A percentile compares a stretch with the other conserved stretches of the same genome.
Evolutionary conservation across 2,329 filamentous ascomycete species (phyloP).

Genomic region (Talaromyces piceae): DNA sequence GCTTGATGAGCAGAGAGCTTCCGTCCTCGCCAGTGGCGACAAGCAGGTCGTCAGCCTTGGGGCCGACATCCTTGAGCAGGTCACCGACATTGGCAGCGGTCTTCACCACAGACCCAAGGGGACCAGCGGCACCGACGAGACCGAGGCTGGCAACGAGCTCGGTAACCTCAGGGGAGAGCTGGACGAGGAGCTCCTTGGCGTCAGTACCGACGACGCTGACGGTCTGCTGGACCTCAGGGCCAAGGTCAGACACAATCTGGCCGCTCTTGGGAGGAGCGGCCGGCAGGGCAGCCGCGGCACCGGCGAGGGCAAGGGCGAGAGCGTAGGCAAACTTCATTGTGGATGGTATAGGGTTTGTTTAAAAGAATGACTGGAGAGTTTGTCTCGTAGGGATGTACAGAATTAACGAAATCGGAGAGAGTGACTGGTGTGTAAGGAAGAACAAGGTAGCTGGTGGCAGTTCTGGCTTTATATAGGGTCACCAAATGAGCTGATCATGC

Average conservation of each 20-base stretch:
- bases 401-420: neutral
- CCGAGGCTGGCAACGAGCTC: conserved; percentile 23
- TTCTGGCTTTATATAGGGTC: neutral
- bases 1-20: conserved; percentile 23
- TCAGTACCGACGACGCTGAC: conserved; percentile 24
- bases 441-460: neutral
- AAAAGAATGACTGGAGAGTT: neutral
- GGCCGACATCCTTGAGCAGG: conserved; percentile 19
- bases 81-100: conserved; percentile 21
- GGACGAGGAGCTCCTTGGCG: conserved; percentile 20
- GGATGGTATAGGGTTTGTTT: neutral
- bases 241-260: conserved; percentile 24
- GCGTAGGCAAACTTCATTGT: conserved; percentile 10
- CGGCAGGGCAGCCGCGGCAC: conserved; percentile 11
- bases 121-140: conserved; percentile 18
- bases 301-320: conserved; percentile 5
- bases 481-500: neutral
- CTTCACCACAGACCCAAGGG: conserved; percentile 21
- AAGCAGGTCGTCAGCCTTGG: conserved; percentile 20
- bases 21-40: conserved; percentile 24
- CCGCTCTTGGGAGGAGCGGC: conserved; percentile 15
- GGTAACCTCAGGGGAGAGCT: conserved; percentile 24
- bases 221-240: conserved; percentile 23
- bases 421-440: neutral
- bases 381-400: neutral